A percentile compares a stretch with the other conserved stretches of the same genome.
Evolutionary conservation across 2,329 filamentous ascomycete genomes (phyloP).

Genomic region (Cladosporium halotolerans): DNA sequence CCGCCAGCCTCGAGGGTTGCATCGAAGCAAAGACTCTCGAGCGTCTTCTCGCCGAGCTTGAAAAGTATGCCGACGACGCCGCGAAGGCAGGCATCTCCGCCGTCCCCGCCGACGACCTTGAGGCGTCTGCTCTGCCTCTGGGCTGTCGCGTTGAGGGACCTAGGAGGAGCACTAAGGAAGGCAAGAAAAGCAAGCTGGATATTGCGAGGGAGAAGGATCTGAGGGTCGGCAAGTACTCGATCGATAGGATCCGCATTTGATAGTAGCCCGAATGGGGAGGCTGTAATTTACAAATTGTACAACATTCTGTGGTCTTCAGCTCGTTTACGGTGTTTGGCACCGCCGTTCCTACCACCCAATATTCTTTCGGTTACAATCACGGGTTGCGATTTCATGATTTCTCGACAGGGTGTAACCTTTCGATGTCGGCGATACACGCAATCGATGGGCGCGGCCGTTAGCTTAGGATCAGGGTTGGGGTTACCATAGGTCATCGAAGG

Average conservation of each 20-base stretch:
- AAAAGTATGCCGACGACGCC: conserved; percentile 45
- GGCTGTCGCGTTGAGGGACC: conserved; percentile 55
- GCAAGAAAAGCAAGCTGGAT: conserved; percentile 64
- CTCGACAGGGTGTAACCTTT: no score
- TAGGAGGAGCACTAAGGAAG: conserved; percentile 30
- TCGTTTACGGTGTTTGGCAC: no score
- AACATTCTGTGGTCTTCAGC: no score
- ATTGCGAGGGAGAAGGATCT: conserved; percentile 71
- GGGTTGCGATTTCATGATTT: no score
- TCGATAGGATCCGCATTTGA: conserved; percentile 59
- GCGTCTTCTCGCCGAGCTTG: conserved; percentile 59
- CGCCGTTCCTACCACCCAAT: no score
- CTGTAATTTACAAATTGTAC: no score
- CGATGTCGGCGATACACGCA: no score
- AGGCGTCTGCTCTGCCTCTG: conserved; percentile 55
- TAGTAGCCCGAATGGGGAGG: not conserved
- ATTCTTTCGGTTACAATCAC: no score
- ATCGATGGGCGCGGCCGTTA: no score
- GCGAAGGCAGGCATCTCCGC: conserved; percentile 35
- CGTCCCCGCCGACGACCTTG: conserved; percentile 35
- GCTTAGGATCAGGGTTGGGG: no score
- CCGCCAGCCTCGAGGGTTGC: conserved; percentile 64
- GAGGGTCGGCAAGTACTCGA: conserved; percentile 73
- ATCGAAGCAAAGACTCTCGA: conserved; percentile 62
- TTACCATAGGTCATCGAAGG: no score